These are phyloP conservation scores for Pecoramyces ruminantium DNA, from an alignment of 192 early-diverging fungal genomes.

Conservation along the genomic window DNA sequence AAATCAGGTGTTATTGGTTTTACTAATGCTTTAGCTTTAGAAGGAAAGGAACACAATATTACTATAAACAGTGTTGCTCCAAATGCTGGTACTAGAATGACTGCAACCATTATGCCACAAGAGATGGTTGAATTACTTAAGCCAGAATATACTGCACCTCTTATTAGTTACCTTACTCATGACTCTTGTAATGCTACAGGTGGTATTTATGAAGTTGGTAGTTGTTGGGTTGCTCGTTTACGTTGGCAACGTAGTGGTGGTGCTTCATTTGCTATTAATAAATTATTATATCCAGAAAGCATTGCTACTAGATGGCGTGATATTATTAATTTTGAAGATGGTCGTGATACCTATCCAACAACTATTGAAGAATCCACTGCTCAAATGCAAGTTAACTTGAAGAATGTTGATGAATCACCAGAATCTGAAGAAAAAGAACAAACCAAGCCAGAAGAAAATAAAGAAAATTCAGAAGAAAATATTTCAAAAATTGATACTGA, in stretches of 20 bases:
- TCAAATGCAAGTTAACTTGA: slow-evolving; percentile 70
- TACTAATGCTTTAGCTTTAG: slow-evolving; percentile 8
- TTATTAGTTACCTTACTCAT: slow-evolving; percentile 86
- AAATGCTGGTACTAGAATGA: slow-evolving; percentile 93
- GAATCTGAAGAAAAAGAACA: slow-evolving; percentile 12
- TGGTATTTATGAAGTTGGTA: slow-evolving; percentile 86
- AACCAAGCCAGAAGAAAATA: slow-evolving; percentile 12
- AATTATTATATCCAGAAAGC: slow-evolving; percentile 65
- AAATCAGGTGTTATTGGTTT: slow-evolving; percentile 69
- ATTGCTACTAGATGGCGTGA: slow-evolving; percentile 58
- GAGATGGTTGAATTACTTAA: slow-evolving; percentile 89
- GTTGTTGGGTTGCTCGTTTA: slow-evolving; percentile 43
- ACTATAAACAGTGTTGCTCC: slow-evolving; percentile 90
- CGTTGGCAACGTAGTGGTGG: slow-evolving; percentile 94
- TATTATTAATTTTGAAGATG: slow-evolving; percentile 89
- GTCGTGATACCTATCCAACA: slow-evolving; percentile 73
- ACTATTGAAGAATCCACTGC: slow-evolving; percentile 61
- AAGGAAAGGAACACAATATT: slow-evolving; percentile 84
- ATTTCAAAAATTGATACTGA: slow-evolving; percentile 33
- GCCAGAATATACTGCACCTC: slow-evolving; percentile 90
- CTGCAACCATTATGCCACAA: slow-evolving; percentile 86
- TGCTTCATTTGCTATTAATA: slow-evolving; percentile 74
- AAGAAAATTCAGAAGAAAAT: slow-evolving; percentile 8
- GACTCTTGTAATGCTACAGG: slow-evolving; percentile 68
- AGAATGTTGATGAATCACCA: slow-evolving; percentile 24